Percentiles rank a stretch among this genome's conserved stretches.
phyloP scores from a whole-genome alignment of 1,284 basidiomycete species.

The Leccinum angustisporum region DNA sequence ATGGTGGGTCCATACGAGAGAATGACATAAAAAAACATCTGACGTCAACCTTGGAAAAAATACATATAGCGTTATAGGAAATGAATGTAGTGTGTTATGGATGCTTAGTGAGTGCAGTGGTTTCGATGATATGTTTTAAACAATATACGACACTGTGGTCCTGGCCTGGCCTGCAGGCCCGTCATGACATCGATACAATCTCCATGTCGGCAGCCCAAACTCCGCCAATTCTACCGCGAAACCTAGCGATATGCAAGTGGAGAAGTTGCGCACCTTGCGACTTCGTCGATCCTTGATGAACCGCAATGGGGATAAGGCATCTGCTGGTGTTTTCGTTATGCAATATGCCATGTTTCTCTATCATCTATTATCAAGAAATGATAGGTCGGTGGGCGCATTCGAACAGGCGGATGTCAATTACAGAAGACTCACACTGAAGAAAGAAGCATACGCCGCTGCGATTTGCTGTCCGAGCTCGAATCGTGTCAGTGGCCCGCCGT shows the following conservation, averaged over 20 bases:
- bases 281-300: slow-evolving; percentile 10
- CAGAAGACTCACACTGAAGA: slow-evolving; percentile 11
- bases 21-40: not conserved
- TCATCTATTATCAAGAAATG: slow-evolving; percentile 4
- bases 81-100: not conserved
- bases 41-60: not conserved
- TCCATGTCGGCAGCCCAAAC: slow-evolving; percentile 23
- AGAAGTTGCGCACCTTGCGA: slow-evolving; percentile 17
- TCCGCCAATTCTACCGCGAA: not conserved
- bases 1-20: not conserved
- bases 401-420: not conserved
- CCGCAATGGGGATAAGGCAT: slow-evolving; percentile 13
- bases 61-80: not conserved
- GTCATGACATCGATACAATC: slow-evolving; percentile 7
- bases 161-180: not conserved
- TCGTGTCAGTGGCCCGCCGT: slow-evolving; percentile 5
- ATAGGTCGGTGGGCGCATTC: not conserved
- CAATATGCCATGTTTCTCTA: not conserved
- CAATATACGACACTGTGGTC: not conserved
- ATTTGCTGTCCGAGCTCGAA: slow-evolving; percentile 9
- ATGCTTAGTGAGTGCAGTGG: not conserved
- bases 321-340: not conserved
- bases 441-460: not conserved
- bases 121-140: not conserved
- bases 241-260: slow-evolving; percentile 13